Base-by-base conservation (phyloP, 1,139 yeast species). In the Kodamaea fungicola region DNA sequence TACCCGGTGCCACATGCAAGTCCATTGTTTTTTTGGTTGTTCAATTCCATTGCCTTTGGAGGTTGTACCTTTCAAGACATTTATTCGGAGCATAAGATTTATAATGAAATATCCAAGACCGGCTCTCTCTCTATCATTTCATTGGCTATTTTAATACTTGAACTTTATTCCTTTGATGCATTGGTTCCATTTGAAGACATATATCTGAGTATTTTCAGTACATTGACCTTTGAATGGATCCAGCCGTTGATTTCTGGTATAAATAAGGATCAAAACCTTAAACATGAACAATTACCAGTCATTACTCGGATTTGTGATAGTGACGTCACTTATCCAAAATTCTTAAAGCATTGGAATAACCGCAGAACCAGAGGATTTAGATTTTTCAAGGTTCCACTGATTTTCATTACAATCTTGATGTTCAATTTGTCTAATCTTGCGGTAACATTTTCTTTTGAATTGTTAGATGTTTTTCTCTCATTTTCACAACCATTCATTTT, bases 181-280 rank as follows among this genome's bases (percentile, higher is more conserved):
- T 16, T 16, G 19, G 19, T 16, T 4, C 19, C 19, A 16, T 16
- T 16, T 16, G 19, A 16, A 16, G 19, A 16, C 5, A 16, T 16
- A 16, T 16, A 16, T 5, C 19, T 25, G 30, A 33, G 37, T 25
- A 19, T 33, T 31, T 50, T 59, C 34, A 47, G 57, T 4, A 36
- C 42, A 19, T 37, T 59, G 30, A 52, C 66, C 8, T 61, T 57
- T 38, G 38, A 44, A 16, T 63, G 58, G 55, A 47, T 60, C 32
- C 54, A 56, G 30, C 62, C 63, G 1, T 45, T 57, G 28, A 55
- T 63, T 31, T 36, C 47, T 9, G 40, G 47, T 13, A 57, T 61
- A 26, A 50, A 57, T 41, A 35, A 42, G 4, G 48, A 56, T 6
- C 54, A 51, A 23, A 49, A 50, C 19, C 54, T 59, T 9, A 44